Evolutionary conservation across 805 yeast genomes (phyloP), one percentile per base, ranked within the genome.

Genomic region (Clavispora phyllophila): DNA sequence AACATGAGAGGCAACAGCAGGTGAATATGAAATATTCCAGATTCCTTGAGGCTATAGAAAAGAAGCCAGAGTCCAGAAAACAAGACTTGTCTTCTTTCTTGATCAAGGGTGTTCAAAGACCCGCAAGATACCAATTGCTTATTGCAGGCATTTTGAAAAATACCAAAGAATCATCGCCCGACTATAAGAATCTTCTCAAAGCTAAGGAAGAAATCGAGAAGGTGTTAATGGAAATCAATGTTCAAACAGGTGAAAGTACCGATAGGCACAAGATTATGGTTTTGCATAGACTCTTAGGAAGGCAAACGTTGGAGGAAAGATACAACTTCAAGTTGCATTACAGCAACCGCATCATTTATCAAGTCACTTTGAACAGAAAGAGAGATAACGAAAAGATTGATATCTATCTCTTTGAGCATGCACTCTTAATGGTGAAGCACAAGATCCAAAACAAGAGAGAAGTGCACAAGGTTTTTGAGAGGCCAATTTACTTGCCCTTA

Each of bases 81-180:
- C 79, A 91, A 46, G 97, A 95, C 63, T 81, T 93, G 41, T 86
- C 91, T 20, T 93, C 98, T 0, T 93, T 89, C 57, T 73, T 93
- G 49, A 87, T 96, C 6, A 95, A 91, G 57, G 97, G 98, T 40
- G 90, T 96, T 2, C 89, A 96, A 13, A 78, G 99, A 60, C 89
- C 96, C 25, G 98, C 97, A 9, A 74, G 98, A 51, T 93, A 93
- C 65, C 96, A 95, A 50, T 68, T 93, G 39, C 72, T 93, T 44
- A 72, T 91, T 18, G 82, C 79, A 44, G 93, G 91, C 37, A 86
- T 93, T 27, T 70, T 87, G 50, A 91, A 93, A 60, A 78, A 81
- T 49, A 89, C 98, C 0, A 78, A 75, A 41, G 82, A 83, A n/a
- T 85, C 80, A 20, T 75, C 81, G 7, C 81, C 87, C 1, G 96